A percentile compares a stretch with the other conserved stretches of the same genome.
These are phyloP conservation scores for Inga oerstediana DNA, from an alignment of 306 rosid genomes.

Conservation along the genomic window DNA sequence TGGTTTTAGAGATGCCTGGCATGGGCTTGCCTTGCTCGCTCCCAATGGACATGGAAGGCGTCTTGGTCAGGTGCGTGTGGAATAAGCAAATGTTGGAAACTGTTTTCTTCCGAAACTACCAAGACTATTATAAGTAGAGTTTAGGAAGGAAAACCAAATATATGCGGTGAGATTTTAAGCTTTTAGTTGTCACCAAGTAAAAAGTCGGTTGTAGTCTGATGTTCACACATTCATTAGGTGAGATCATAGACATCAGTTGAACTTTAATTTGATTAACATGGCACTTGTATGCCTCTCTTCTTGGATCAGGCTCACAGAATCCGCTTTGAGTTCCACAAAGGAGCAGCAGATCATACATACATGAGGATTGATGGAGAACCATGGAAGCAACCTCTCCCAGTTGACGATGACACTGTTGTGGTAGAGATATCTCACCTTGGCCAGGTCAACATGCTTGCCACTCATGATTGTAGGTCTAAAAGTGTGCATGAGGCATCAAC, in stretches of 20 bases:
- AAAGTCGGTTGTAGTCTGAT: neutral
- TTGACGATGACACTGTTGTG: constrained; percentile 75
- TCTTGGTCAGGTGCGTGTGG: constrained; percentile 81
- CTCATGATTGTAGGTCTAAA: constrained; percentile 53
- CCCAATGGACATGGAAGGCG: constrained; percentile 99
- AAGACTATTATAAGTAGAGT: neutral
- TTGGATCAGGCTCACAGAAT: constrained; percentile 68
- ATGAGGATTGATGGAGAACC: constrained; percentile 98
- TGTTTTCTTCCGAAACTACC: neutral
- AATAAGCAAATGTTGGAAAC: neutral
- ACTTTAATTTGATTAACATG: neutral
- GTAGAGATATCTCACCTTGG: constrained; percentile 90
- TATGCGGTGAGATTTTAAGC: neutral
- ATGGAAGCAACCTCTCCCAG: constrained; percentile 96
- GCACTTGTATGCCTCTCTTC: neutral
- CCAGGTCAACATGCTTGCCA: constrained; percentile 95
- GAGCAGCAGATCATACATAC: constrained; percentile 69
- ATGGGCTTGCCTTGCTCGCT: constrained; percentile 85
- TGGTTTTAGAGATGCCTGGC: constrained; percentile 98
- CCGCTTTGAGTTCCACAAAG: constrained; percentile 79
- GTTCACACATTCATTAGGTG: neutral
- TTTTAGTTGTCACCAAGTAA: neutral
- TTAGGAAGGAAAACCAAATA: neutral
- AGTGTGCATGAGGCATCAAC: constrained; percentile 57
- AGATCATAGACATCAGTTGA: neutral